phyloP scores from a whole-genome alignment of 139 green algal species.

The Deuterostichococcus epilithicus region DNA sequence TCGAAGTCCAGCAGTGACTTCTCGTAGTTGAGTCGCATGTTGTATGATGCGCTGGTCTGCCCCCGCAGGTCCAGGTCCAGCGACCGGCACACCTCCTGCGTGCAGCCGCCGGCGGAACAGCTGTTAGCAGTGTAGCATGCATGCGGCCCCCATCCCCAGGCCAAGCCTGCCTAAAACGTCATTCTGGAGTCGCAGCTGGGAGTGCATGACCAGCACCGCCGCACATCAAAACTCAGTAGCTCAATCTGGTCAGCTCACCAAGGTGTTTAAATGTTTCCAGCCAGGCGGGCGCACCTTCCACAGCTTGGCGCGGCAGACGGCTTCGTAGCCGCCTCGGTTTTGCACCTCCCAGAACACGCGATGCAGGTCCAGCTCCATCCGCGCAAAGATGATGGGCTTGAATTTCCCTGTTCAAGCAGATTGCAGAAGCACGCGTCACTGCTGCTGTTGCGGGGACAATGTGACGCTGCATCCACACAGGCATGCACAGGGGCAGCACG shows the following conservation, averaged over 20 bases:
- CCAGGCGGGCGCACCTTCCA: constrained; percentile 40
- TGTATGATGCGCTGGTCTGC: constrained; percentile 62
- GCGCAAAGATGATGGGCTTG: constrained; percentile 61
- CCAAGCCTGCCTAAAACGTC: too few relatives aligned
- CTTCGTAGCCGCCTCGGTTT: constrained; percentile 66
- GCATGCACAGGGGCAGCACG: too few relatives aligned
- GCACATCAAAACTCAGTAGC: too few relatives aligned
- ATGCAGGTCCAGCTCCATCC: constrained; percentile 66
- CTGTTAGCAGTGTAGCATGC: too few relatives aligned
- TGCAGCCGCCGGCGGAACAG: neutral
- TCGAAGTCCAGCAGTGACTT: constrained; percentile 78
- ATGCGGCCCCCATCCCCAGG: too few relatives aligned
- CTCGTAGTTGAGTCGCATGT: constrained; percentile 77
- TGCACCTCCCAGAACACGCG: constrained; percentile 69
- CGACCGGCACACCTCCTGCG: constrained; percentile 57
- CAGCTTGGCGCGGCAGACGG: constrained; percentile 52
- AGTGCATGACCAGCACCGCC: too few relatives aligned
- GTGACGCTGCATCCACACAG: too few relatives aligned
- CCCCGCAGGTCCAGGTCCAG: constrained; percentile 52
- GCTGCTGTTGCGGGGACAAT: too few relatives aligned
- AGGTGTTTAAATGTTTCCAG: too few relatives aligned
- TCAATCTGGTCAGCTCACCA: too few relatives aligned
- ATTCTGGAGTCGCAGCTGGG: too few relatives aligned
- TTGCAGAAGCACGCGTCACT: neutral
- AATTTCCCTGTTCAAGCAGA: constrained; percentile 33